Conservation (phyloP, 768 basidiomycete species). For the Tubosaeta brunneosetosa region DNA sequence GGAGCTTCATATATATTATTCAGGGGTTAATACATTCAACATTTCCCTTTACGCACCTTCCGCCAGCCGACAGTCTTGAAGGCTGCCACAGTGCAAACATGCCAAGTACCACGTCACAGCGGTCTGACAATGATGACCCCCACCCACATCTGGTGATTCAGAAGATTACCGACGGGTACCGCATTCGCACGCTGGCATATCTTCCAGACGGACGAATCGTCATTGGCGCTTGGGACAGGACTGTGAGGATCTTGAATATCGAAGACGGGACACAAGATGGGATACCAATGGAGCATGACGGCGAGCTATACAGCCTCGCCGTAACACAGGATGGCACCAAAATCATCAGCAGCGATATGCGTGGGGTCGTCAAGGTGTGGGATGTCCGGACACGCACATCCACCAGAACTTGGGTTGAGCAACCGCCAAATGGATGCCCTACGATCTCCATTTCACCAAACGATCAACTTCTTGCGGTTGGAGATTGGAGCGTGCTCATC, state of each 20-base stretch:
- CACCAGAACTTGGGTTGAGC: no score
- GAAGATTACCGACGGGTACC: no score
- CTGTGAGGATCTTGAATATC: not conserved
- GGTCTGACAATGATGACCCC: not conserved
- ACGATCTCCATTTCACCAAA: not conserved
- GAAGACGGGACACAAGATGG: not conserved
- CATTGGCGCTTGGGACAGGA: not conserved
- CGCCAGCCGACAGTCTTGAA: not conserved
- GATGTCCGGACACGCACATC: not conserved
- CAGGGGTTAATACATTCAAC: not conserved
- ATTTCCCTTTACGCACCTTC: not conserved
- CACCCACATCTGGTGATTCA: not conserved
- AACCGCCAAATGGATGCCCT: no score
- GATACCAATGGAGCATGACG: not conserved
- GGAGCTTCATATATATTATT: not conserved
- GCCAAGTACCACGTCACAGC: not conserved
- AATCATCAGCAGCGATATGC: not conserved
- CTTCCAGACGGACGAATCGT: conserved; percentile 1
- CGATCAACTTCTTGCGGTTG: not conserved
- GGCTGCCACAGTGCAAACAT: not conserved
- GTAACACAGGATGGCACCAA: not conserved
- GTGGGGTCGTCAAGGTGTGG: not conserved
- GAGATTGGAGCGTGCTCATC: not conserved
- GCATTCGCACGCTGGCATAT: not conserved
- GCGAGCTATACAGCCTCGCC: not conserved